Conservation (phyloP, 192 early-diverging fungal genomes). For the Coemansia pectinata region DNA sequence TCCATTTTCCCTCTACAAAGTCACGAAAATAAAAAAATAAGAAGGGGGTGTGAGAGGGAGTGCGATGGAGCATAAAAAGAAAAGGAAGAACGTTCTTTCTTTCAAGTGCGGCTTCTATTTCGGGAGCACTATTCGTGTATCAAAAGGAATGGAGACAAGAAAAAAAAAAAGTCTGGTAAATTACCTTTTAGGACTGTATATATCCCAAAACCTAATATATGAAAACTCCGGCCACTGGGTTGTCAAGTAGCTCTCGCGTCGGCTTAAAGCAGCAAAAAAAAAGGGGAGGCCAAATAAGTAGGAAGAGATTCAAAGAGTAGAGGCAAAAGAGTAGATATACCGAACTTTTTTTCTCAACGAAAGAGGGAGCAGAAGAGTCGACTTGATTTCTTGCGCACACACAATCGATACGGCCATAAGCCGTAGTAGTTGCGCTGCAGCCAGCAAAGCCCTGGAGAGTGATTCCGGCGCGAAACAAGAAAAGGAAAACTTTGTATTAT, state of each 20-base stretch:
- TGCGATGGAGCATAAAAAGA: too few relatives aligned
- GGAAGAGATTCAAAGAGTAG: neutral
- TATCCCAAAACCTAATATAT: too few relatives aligned
- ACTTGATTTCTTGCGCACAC: neutral
- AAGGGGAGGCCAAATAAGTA: neutral
- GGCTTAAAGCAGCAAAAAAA: neutral
- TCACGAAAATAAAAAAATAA: neutral
- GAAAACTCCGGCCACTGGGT: too few relatives aligned
- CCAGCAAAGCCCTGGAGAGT: neutral
- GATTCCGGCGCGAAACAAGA: neutral
- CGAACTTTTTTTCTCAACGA: neutral
- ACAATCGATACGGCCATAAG: conserved; percentile 3
- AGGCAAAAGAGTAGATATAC: neutral
- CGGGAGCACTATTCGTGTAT: neutral
- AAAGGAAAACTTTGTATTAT: neutral
- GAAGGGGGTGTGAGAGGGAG: neutral
- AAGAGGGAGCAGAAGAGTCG: neutral
- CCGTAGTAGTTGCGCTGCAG: neutral
- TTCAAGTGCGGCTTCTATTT: neutral
- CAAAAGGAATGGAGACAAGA: too few relatives aligned
- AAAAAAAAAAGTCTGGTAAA: neutral
- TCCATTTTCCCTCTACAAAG: conserved; percentile 31
- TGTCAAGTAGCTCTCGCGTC: neutral
- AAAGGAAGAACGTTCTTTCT: neutral
- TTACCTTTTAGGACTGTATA: neutral